Percentiles rank a stretch among this genome's conserved stretches.
These are phyloP conservation scores for Aureobasidium uvarum DNA, from an alignment of 2,329 filamentous ascomycete genomes.

Conservation along the genomic window DNA sequence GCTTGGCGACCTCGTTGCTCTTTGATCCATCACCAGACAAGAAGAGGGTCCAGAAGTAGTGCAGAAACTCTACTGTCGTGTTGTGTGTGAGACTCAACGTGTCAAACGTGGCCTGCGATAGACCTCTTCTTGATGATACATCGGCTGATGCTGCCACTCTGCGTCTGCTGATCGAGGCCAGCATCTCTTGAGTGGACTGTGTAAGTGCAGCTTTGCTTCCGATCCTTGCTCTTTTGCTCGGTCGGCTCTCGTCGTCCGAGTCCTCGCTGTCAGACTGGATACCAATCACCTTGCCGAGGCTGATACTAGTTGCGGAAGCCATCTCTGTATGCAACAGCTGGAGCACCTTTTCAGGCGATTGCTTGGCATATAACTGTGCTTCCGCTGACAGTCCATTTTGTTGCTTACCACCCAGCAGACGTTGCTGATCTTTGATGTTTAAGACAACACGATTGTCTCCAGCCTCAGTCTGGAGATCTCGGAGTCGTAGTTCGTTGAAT, in stretches of 20 bases:
- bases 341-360: slow-evolving; percentile 68
- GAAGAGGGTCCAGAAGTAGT: slow-evolving; percentile 94
- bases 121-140: slow-evolving; percentile 32
- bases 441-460: slow-evolving; percentile 77
- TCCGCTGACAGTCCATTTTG: slow-evolving; percentile 46
- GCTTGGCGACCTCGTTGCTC: slow-evolving; percentile 73
- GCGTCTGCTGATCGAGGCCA: slow-evolving; percentile 61
- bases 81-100: slow-evolving; percentile 75
- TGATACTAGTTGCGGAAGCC: slow-evolving; percentile 37
- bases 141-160: slow-evolving; percentile 32
- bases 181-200: slow-evolving; percentile 64
- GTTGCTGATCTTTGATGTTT: slow-evolving; percentile 82
- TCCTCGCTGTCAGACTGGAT: slow-evolving; percentile 64
- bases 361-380: slow-evolving; percentile 62
- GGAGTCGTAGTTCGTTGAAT: slow-evolving; percentile 71
- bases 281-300: slow-evolving; percentile 62
- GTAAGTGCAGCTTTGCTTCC: slow-evolving; percentile 67
- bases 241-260: slow-evolving; percentile 52
- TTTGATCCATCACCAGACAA: slow-evolving; percentile 78
- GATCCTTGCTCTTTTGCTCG: slow-evolving; percentile 54
- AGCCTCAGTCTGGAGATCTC: slow-evolving; percentile 73
- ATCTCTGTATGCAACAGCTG: slow-evolving; percentile 64
- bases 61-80: slow-evolving; percentile 92
- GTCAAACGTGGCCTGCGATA: slow-evolving; percentile 55
- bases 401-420: slow-evolving; percentile 64